Conservation (phyloP, 2,329 filamentous ascomycete genomes). For the Colletotrichum karsti region DNA sequence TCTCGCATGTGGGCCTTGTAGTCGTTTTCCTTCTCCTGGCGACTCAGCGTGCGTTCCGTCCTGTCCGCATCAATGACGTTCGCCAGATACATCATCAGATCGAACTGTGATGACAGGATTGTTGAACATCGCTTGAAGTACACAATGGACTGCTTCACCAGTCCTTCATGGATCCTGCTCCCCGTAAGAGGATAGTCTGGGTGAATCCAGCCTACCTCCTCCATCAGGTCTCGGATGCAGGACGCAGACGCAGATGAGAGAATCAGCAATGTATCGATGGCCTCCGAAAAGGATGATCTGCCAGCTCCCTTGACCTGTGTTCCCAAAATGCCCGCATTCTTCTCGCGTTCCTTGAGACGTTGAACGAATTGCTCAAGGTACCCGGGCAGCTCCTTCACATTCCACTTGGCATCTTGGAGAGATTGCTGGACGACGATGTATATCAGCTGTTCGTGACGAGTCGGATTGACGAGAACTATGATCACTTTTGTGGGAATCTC, state of each 20-base stretch:
- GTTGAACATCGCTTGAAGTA: conserved; percentile 1
- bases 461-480: conserved; percentile 38
- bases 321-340: background rate
- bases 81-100: conserved; percentile 31
- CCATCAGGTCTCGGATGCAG: background rate
- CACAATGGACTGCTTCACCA: background rate
- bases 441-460: conserved; percentile 29
- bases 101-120: conserved; percentile 30
- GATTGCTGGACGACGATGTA: conserved; percentile 41
- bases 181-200: background rate
- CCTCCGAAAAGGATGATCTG: background rate
- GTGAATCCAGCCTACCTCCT: background rate
- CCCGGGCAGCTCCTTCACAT: conserved; percentile 30
- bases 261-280: conserved; percentile 10
- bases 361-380: background rate
- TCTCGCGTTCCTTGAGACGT: background rate
- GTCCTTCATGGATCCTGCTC: background rate
- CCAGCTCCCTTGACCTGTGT: background rate
- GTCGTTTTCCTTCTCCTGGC: conserved; percentile 1
- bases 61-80: background rate
- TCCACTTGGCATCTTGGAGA: conserved; percentile 37
- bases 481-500: conserved; percentile 32
- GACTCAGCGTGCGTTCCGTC: background rate
- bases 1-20: conserved; percentile 25
- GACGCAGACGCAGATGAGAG: background rate